Percentiles rank a stretch among this genome's conserved stretches.
Evolutionary conservation across 805 yeast species (phyloP).

Genomic region (Vanderwaltozyma tropicalis): DNA sequence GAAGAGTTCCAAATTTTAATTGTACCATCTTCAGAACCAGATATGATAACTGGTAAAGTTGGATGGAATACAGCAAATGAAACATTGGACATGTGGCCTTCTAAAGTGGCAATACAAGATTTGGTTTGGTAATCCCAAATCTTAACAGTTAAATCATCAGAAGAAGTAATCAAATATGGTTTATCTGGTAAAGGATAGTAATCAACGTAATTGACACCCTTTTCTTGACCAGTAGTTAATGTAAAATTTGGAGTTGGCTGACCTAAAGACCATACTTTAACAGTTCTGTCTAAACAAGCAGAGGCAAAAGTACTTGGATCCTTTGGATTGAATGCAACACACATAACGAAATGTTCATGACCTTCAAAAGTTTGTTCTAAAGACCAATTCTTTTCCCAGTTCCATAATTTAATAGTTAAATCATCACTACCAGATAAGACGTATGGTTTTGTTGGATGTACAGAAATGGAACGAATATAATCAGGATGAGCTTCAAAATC

Average conservation of each 20-base stretch:
- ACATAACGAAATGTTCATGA: constrained; percentile 92
- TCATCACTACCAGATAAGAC: constrained; percentile 87
- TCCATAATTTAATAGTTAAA: constrained; percentile 86
- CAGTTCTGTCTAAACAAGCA: constrained; percentile 92
- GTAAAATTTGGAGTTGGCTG: constrained; percentile 85
- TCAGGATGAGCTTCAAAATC: constrained; percentile 99
- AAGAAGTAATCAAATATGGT: constrained; percentile 85
- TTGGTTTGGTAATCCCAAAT: constrained; percentile 97
- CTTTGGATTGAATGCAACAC: constrained; percentile 90
- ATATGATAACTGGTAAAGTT: constrained; percentile 85
- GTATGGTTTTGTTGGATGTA: constrained; percentile 88
- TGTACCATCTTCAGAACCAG: constrained; percentile 96
- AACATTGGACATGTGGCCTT: constrained; percentile 89
- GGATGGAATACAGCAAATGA: constrained; percentile 97
- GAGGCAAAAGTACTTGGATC: constrained; percentile 97
- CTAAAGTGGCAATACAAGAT: constrained; percentile 85
- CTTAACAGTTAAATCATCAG: constrained; percentile 82
- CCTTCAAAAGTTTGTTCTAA: constrained; percentile 88
- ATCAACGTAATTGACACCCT: constrained; percentile 93
- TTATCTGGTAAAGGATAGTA: constrained; percentile 96
- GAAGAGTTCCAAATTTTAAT: constrained; percentile 90
- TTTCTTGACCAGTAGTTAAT: constrained; percentile 77
- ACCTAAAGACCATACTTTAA: constrained; percentile 92
- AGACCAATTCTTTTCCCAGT: constrained; percentile 93
- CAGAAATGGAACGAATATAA: constrained; percentile 85